Evolutionary conservation across 192 early-diverging fungal genomes (phyloP), one percentile per base, ranked within the genome.

Genomic region (Coemansia sp.): DNA sequence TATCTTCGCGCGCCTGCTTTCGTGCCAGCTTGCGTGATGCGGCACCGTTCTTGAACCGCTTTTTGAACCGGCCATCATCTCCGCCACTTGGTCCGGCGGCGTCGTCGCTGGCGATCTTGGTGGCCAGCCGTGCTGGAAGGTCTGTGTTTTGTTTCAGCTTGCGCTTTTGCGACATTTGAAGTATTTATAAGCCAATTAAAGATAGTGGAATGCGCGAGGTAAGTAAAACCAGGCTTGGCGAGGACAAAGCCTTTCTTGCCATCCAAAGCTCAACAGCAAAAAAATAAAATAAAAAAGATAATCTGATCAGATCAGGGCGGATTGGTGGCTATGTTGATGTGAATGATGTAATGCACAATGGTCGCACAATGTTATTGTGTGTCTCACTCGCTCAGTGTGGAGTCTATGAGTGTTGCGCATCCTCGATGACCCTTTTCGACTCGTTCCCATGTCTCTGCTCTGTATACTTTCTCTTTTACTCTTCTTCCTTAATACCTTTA

Each of bases 1-100:
- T 85, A 11, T 78, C 76, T 14, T 66, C 63, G n/a, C 84, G 78
- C n/a, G 70, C 73, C 44, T 81, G 79, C 64, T 85, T 85, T 36
- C 84, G 78, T 14, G 70, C 76, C 29, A 64, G 38, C 51, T 85
- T 85, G 46, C 84, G 78, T 4, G 73, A 36, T 62, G 44, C 65
- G 41, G 68, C 62, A 0, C 62, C 58, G 68, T 64, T 72, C 59
- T 84, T 84, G 25, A 63, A 69, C 42, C 67, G 66, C 51, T 84
- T 84, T 23, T 63, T 72, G 51, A 68, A 84, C 68, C 76, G 73
- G 23, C 69, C 58, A 23, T 78, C 68, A 46, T 64, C 59, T 1
- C 53, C 60, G 23, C 31, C 29, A 7, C 55, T 58, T 17, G 55
- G 12, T 14, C 45, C 36, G 14, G 44, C 50, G 8, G 57, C 62